A percentile compares a stretch with the other conserved stretches of the same genome.
These are phyloP conservation scores for Claviceps capensis DNA, from an alignment of 2,329 filamentous ascomycete genomes.

Conservation along the genomic window DNA sequence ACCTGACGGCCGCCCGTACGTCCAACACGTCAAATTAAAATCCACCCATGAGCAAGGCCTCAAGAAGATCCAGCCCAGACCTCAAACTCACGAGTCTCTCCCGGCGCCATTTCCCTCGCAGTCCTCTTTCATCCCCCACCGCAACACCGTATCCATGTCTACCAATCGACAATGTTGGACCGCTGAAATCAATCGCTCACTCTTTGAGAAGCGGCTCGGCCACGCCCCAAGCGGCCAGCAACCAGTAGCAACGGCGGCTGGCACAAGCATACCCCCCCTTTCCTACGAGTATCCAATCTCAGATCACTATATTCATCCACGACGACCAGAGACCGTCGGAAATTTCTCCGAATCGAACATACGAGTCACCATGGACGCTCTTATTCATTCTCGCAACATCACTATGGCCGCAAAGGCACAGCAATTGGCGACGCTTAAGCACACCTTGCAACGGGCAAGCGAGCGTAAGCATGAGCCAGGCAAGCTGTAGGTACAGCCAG, in stretches of 20 bases:
- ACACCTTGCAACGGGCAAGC: not conserved
- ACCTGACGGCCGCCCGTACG: not conserved
- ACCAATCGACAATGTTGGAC: not conserved
- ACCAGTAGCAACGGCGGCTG: not conserved
- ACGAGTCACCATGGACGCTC: conserved; percentile 2
- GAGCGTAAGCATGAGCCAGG: not conserved
- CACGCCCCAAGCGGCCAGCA: not conserved
- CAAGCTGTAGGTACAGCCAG: no score
- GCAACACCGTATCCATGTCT: not conserved
- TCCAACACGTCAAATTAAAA: not conserved
- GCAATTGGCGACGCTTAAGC: not conserved
- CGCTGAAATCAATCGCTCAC: not conserved
- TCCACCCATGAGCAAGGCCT: not conserved
- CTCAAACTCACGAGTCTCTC: not conserved
- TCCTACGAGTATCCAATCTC: not conserved
- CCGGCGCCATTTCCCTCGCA: not conserved
- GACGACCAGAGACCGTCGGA: not conserved
- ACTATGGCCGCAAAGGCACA: not conserved
- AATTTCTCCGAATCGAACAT: not conserved
- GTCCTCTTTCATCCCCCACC: not conserved
- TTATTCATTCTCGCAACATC: not conserved
- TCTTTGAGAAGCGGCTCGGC: not conserved
- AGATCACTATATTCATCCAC: not conserved
- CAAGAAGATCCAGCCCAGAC: not conserved
- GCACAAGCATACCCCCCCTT: not conserved